Conservation (phyloP, 345 rosid species). For the Psidium friedrichsthalianum region DNA sequence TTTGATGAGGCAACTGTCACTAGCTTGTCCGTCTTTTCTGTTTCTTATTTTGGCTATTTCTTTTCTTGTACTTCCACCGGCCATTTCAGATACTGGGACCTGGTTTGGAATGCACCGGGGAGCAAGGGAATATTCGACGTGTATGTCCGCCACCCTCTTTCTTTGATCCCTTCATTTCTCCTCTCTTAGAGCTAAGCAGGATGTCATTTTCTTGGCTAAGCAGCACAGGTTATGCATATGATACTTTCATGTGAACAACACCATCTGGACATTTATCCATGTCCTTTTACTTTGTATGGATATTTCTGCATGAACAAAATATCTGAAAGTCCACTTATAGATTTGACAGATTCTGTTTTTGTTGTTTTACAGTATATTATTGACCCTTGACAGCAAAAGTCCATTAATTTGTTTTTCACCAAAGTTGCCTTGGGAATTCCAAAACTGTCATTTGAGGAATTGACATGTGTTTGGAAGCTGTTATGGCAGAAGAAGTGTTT, state of each 20-base stretch:
- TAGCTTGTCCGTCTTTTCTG: not conserved
- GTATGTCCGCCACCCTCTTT: conserved; percentile 32
- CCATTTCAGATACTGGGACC: conserved; percentile 69
- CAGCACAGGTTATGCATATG: not conserved
- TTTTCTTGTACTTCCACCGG: not conserved
- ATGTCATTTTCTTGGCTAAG: not conserved
- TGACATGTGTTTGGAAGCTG: not conserved
- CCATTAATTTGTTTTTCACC: not conserved
- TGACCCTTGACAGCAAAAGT: not conserved
- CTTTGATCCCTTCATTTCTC: not conserved
- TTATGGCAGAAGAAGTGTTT: not conserved
- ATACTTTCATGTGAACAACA: not conserved
- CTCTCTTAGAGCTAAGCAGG: not conserved
- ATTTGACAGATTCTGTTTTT: not conserved
- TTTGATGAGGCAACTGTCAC: not conserved
- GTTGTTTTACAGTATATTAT: not conserved
- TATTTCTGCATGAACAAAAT: not conserved
- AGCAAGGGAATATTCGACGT: conserved; percentile 77
- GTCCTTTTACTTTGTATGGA: not conserved
- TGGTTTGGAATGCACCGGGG: conserved; percentile 67
- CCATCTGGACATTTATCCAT: not conserved
- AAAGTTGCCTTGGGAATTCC: not conserved
- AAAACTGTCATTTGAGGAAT: not conserved
- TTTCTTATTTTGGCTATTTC: not conserved
- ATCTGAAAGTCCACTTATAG: not conserved